phyloP scores from a whole-genome alignment of 352 stramenopile genomes.

The Globisporangium emineosum region DNA sequence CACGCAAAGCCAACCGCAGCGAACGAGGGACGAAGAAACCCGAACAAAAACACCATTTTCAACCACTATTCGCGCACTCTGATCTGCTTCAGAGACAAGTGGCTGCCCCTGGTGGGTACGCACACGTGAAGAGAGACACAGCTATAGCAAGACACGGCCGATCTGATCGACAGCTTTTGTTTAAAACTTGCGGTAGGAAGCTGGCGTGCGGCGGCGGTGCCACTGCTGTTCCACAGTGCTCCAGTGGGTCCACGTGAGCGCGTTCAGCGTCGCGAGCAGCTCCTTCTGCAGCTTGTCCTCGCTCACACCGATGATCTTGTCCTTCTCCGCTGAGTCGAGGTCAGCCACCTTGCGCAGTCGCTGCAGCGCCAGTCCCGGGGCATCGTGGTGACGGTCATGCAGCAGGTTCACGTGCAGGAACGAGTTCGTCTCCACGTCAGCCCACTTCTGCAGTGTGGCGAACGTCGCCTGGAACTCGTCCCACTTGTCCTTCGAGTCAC shows the following conservation, averaged over 20 bases:
- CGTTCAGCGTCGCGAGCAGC: slow-evolving; percentile 30
- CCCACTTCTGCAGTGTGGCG: slow-evolving; percentile 68
- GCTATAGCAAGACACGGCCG: background rate
- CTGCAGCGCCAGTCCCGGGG: slow-evolving; percentile 52
- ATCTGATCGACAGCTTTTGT: too few species aligned
- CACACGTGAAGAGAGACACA: slow-evolving; percentile 6
- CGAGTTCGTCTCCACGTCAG: slow-evolving; percentile 52
- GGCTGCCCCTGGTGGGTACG: background rate
- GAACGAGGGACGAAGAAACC: background rate
- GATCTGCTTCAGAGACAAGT: background rate
- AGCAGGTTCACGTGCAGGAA: slow-evolving; percentile 60
- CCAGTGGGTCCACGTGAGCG: slow-evolving; percentile 66
- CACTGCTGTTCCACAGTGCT: slow-evolving; percentile 47
- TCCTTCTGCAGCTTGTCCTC: slow-evolving; percentile 56
- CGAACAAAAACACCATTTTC: background rate
- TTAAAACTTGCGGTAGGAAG: slow-evolving; percentile 67
- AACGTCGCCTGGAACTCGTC: slow-evolving; percentile 53
- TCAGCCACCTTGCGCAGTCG: slow-evolving; percentile 70
- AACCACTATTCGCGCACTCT: background rate
- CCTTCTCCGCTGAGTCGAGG: slow-evolving; percentile 50
- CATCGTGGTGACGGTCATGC: slow-evolving; percentile 50
- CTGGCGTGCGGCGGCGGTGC: slow-evolving; percentile 47
- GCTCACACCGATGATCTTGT: slow-evolving; percentile 49
- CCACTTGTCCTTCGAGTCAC: slow-evolving; percentile 45
- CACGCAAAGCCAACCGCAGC: background rate